These are phyloP conservation scores for Anisogramma anomala DNA, from an alignment of 2,329 filamentous ascomycete genomes.

Conservation along the genomic window DNA sequence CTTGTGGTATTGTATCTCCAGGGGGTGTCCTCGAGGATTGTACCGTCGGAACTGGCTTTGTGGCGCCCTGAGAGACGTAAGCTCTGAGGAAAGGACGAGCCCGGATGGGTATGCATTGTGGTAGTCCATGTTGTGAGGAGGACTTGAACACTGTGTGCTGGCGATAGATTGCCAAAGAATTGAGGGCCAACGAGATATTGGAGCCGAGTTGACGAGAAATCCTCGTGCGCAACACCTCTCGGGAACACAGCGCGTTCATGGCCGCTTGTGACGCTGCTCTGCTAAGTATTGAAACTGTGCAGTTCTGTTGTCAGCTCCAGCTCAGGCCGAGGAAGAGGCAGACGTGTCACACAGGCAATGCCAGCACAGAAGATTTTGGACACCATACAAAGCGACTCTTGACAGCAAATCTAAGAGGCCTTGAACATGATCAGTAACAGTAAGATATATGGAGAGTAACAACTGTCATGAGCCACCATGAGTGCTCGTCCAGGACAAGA, in stretches of 20 bases:
- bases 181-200: background rate
- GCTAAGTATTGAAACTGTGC: background rate
- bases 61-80: background rate
- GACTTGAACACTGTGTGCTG: background rate
- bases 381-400: too few species aligned
- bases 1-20: constrained; percentile 1
- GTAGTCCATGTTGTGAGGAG: background rate
- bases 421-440: too few species aligned
- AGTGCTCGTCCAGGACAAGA: too few species aligned
- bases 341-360: too few species aligned
- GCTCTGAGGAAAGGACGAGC: background rate
- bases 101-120: background rate
- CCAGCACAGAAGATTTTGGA: too few species aligned
- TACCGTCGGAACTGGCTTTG: background rate
- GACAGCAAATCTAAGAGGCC: too few species aligned
- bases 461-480: too few species aligned
- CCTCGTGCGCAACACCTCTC: background rate
- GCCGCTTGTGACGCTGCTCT: background rate
- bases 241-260: background rate
- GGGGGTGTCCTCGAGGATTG: background rate
- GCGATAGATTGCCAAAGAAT: background rate
- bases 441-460: too few species aligned
- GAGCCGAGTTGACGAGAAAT: background rate
- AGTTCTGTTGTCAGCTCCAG: too few species aligned
- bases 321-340: too few species aligned